Evolutionary conservation across 2,329 filamentous ascomycete genomes (phyloP), one percentile per base, ranked within the genome.

Genomic region (Cordyceps pruinosa): DNA sequence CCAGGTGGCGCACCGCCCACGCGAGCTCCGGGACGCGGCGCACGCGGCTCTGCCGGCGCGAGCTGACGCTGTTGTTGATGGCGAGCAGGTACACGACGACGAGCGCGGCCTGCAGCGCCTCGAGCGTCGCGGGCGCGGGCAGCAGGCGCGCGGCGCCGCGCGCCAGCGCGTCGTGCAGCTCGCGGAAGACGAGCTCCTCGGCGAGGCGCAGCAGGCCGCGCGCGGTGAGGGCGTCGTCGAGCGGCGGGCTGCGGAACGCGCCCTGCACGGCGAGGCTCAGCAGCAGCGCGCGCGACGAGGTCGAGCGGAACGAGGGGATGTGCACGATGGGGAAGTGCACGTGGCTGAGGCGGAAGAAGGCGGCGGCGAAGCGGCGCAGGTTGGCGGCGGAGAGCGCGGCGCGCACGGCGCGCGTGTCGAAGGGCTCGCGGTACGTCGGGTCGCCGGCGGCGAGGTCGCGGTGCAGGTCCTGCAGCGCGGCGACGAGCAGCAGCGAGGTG

Each of bases 301-400:
- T 50, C 9, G 52, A 37, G 21, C 60, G 57, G 42, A 68, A 69
- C 10, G 58, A 60, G 6, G 66, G 61, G 7, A 62, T 60, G 61
- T 69, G 67, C 2, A 66, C 26, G 19, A 68, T 51, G 23, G 67
- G 66, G 12, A 68, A 63, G 58, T 68, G 64, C 10, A 51, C 56
- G 48, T 68, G 66, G 32, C 61, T 65, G 25, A 63, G 56, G 9
- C 62, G 63, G 58, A 66, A 69, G 58, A 63, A 67, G n/a, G 59
- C 58, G 1, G 59, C 44, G 3, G 63, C 56, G 41, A 66, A 66
- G 9, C 34, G 23, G 17, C 58, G 60, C 21, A 63, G 52, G 56
- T 62, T 65, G 7, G 57, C n/a, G 1, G 59, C 46, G 12, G 62
- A 61, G 54, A 69, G 63, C 21, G 63, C 58, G 3, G 52, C 59